phyloP scores from a whole-genome alignment of 2,329 filamentous ascomycete genomes.

The Sarocladium kiliense region DNA sequence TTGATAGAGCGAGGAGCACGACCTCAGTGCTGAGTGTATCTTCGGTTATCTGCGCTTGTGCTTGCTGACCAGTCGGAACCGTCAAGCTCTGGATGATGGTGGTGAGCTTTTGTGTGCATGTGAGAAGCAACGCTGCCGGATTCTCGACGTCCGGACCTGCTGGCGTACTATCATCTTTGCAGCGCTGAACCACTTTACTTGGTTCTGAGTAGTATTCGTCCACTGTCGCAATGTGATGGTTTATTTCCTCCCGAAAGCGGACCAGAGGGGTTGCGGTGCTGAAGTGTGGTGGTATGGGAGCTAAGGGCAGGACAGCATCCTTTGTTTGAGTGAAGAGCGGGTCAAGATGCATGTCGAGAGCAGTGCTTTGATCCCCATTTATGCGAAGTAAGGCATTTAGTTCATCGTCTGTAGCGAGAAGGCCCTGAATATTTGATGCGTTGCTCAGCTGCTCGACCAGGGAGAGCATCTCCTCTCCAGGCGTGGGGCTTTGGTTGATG shows the following conservation, averaged over 20 bases:
- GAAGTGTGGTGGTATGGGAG: conserved; percentile 10
- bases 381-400: conserved; percentile 13
- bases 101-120: conserved; percentile 14
- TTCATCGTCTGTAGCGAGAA: conserved; percentile 12
- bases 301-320: not conserved
- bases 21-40: conserved; percentile 15
- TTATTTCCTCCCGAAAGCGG: conserved; percentile 15
- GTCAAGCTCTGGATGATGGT: conserved; percentile 14
- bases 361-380: conserved; percentile 10
- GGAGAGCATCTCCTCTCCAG: conserved; percentile 11
- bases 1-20: conserved; percentile 15
- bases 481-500: conserved; percentile 11
- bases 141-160: conserved; percentile 12
- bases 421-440: conserved; percentile 14
- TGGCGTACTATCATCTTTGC: conserved; percentile 13
- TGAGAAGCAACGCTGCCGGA: conserved; percentile 13
- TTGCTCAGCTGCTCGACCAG: conserved; percentile 11
- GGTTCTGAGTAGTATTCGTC: conserved; percentile 13
- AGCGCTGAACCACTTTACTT: conserved; percentile 11
- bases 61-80: not conserved
- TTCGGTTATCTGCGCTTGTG: not conserved
- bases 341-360: conserved; percentile 10
- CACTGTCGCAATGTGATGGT: conserved; percentile 13
- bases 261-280: conserved; percentile 14
- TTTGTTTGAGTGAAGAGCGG: not conserved